A percentile compares a stretch with the other conserved stretches of the same genome.
Evolutionary conservation across 805 yeast species (phyloP).

Genomic region (Schwanniomyces yamadae): DNA sequence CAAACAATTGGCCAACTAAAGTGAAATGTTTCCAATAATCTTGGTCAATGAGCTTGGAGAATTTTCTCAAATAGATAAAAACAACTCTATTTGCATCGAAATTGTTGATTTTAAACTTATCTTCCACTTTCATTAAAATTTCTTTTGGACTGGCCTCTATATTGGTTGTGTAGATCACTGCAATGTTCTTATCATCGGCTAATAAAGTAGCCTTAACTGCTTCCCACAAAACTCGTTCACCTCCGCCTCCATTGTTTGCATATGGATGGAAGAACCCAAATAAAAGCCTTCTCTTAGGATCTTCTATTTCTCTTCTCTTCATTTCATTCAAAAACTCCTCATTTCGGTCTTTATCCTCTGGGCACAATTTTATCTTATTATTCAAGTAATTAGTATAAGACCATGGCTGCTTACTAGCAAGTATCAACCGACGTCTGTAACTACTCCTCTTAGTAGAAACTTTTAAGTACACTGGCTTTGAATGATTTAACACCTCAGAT

Average conservation of each 20-base stretch:
- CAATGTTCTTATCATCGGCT: conserved; percentile 49
- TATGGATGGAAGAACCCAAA: conserved; percentile 95
- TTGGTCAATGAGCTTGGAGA: conserved; percentile 63
- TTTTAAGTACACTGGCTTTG: conserved; percentile 34
- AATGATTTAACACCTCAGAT: conserved; percentile 27
- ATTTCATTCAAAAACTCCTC: conserved; percentile 23
- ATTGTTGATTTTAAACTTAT: conserved; percentile 52
- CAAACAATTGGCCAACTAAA: conserved; percentile 82
- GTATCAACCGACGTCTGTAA: conserved; percentile 35
- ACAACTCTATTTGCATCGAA: conserved; percentile 54
- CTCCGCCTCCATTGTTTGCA: conserved; percentile 97
- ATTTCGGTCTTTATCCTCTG: conserved; percentile 25
- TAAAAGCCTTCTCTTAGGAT: conserved; percentile 42
- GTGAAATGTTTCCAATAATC: conserved; percentile 77
- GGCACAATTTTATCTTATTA: conserved; percentile 34
- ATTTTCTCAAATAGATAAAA: conserved; percentile 56
- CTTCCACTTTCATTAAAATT: conserved; percentile 51
- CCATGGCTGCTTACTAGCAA: conserved; percentile 36
- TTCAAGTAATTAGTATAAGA: conserved; percentile 38
- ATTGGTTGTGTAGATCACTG: conserved; percentile 74
- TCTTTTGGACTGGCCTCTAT: conserved; percentile 44
- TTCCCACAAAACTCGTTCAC: conserved; percentile 95
- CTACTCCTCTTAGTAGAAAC: conserved; percentile 39
- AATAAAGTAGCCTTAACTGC: conserved; percentile 73
- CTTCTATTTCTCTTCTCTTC: conserved; percentile 33